Evolutionary conservation across 2,329 filamentous ascomycete genomes (phyloP).

Genomic region (Fusarium denticulatum): DNA sequence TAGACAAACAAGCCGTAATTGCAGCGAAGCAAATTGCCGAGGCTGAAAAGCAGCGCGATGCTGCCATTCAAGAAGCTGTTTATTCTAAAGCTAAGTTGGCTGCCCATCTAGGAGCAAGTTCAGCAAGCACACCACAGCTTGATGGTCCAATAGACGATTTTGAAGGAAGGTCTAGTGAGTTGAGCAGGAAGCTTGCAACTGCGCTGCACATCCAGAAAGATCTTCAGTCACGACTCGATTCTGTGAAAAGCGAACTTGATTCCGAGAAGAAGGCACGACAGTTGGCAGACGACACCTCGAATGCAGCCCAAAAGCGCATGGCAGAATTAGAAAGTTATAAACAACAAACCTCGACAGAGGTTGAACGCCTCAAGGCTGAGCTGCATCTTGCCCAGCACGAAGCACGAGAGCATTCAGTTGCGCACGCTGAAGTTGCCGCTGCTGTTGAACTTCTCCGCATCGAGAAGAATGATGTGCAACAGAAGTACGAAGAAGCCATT

Average conservation of each 20-base stretch:
- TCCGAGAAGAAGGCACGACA: conserved; percentile 84
- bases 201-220: conserved; percentile 83
- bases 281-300: conserved; percentile 87
- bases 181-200: conserved; percentile 83
- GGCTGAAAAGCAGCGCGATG: conserved; percentile 92
- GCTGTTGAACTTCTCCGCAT: conserved; percentile 79
- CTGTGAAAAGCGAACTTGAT: conserved; percentile 74
- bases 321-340: conserved; percentile 84
- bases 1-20: conserved; percentile 86
- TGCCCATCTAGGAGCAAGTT: conserved; percentile 75
- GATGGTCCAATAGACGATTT: conserved; percentile 72
- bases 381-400: conserved; percentile 82
- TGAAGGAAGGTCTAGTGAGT: conserved; percentile 66
- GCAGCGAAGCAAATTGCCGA: conserved; percentile 92
- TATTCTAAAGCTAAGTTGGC: conserved; percentile 95
- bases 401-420: conserved; percentile 82
- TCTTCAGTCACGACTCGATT: conserved; percentile 79
- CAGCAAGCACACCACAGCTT: conserved; percentile 67
- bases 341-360: conserved; percentile 83
- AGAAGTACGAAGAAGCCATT: conserved; percentile 73
- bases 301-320: conserved; percentile 84
- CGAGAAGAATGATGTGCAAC: conserved; percentile 83
- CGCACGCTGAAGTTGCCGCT: conserved; percentile 79
- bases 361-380: conserved; percentile 86
- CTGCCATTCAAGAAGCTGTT: conserved; percentile 92